These are phyloP conservation scores for Xerocomus spinulosus DNA, from an alignment of 768 basidiomycete genomes.

Conservation along the genomic window DNA sequence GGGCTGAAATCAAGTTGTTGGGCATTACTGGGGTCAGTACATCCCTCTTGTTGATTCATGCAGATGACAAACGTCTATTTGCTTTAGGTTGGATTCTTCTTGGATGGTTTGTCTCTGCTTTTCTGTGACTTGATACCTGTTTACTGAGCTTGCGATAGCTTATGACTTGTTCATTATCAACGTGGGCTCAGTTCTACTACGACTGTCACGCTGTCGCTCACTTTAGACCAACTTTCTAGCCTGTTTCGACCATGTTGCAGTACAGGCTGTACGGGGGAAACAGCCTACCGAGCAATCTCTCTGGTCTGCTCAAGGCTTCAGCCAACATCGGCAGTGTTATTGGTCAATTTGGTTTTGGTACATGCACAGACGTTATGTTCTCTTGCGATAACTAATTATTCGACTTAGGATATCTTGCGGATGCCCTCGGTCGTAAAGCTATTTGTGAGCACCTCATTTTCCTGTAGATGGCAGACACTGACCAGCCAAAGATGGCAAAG, in stretches of 20 bases:
- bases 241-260: constrained; percentile 64
- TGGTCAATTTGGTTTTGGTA: constrained; percentile 62
- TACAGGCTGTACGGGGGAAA: constrained; percentile 55
- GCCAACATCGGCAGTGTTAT: constrained; percentile 74
- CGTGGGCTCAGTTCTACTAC: constrained; percentile 30
- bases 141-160: constrained; percentile 36
- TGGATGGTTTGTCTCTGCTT: constrained; percentile 48
- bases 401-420: constrained; percentile 54
- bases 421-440: constrained; percentile 63
- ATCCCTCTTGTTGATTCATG: neutral
- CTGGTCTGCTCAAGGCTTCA: constrained; percentile 61
- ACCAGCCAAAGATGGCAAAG: constrained; percentile 55
- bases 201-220: neutral
- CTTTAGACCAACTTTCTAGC: constrained; percentile 32
- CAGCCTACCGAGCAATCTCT: constrained; percentile 47
- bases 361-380: neutral
- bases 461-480: neutral
- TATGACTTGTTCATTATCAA: constrained; percentile 73
- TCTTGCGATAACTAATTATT: neutral
- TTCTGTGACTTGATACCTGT: neutral
- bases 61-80: constrained; percentile 1
- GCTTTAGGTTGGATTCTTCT: constrained; percentile 60
- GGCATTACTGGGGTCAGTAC: constrained; percentile 54
- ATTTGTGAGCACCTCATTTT: constrained; percentile 41
- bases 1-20: constrained; percentile 54